Evolutionary conservation across 1,284 basidiomycete genomes (phyloP), one percentile per base, ranked within the genome.

Genomic region (Ganoderma boninense): DNA sequence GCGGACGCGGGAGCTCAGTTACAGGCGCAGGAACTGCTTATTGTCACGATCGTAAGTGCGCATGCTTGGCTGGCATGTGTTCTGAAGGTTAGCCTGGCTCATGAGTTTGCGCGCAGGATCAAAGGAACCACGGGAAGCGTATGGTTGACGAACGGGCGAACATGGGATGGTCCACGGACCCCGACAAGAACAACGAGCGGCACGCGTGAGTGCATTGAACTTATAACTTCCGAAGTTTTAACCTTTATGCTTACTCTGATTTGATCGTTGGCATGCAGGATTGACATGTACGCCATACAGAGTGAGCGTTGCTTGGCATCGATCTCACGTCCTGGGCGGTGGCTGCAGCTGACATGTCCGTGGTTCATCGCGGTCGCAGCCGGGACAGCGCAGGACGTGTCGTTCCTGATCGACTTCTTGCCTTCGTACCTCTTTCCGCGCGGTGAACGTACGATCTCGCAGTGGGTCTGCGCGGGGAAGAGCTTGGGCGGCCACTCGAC

Each of bases 351-450:
- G 63, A 76, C 68, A n/a, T 66, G 62, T 3, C 38, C 18, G 46
- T 20, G 3, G 43, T 62, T 61, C 23, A 40, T 40, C 38, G 38
- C 38, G 38, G 38, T 40, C 38, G 57, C 71, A 92, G 90, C 84
- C 69, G 95, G 95, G 4, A 93, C 93, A 0, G 90, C 90, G 3
- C 84, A 87, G 61, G 96, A 97, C 77, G 87, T 95, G 10, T 91
- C 91, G 0, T 91, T 93, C 80, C 79, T 97, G 69, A 92, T 97
- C 71, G 93, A 96, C 78, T 93, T 95, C 77, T 84, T 97, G 2
- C 89, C 92, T 0, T 79, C 90, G 1, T 94, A 92, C 79, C 81
- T 97, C 29, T 97, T 93, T 78, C 95, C 95, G 0, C 77, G 83
- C 26, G 90, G 84, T 16, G 91, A 96, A 73, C 84, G 89, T 14